Percentiles rank a stretch among this genome's conserved stretches.
Evolutionary conservation across 1,284 basidiomycete genomes (phyloP).

Genomic region (Ganoderma lingzhi): DNA sequence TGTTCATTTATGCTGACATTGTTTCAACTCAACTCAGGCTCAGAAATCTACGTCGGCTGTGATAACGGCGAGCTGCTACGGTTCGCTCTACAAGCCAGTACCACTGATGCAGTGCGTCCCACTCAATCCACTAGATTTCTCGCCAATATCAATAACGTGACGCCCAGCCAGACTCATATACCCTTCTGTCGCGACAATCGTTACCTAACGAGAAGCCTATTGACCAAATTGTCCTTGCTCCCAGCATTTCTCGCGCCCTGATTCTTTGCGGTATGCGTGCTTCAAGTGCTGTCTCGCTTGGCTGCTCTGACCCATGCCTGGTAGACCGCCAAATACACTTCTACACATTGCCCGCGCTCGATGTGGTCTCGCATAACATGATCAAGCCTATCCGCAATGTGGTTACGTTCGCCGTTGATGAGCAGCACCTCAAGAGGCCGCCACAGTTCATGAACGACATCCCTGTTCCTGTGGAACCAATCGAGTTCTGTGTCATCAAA

Average conservation of each 20-base stretch:
- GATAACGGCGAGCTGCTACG: slow-evolving; percentile 76
- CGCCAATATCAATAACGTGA: slow-evolving; percentile 6
- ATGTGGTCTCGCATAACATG: slow-evolving; percentile 62
- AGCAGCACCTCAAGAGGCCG: slow-evolving; percentile 71
- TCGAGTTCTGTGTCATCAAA: slow-evolving; percentile 85
- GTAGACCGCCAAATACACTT: slow-evolving; percentile 83
- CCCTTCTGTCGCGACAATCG: slow-evolving; percentile 70
- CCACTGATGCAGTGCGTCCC: slow-evolving; percentile 56
- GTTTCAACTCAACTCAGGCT: slow-evolving; percentile 46
- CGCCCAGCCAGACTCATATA: slow-evolving; percentile 67
- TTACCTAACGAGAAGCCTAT: slow-evolving; percentile 71
- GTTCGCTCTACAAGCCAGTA: slow-evolving; percentile 67
- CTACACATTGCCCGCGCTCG: slow-evolving; percentile 81
- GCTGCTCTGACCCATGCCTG: not conserved
- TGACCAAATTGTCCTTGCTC: slow-evolving; percentile 80
- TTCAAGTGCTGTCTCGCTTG: not conserved
- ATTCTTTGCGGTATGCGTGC: slow-evolving; percentile 70
- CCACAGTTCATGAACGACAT: slow-evolving; percentile 51
- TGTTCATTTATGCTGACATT: not conserved
- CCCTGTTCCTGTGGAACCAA: slow-evolving; percentile 55
- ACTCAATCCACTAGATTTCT: not conserved
- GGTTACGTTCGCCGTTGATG: slow-evolving; percentile 81
- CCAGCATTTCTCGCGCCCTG: slow-evolving; percentile 75
- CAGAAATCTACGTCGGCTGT: slow-evolving; percentile 80
- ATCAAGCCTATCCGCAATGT: slow-evolving; percentile 85